phyloP scores from a whole-genome alignment of 2,329 filamentous ascomycete genomes.

The Aureobasidium sp. region DNA sequence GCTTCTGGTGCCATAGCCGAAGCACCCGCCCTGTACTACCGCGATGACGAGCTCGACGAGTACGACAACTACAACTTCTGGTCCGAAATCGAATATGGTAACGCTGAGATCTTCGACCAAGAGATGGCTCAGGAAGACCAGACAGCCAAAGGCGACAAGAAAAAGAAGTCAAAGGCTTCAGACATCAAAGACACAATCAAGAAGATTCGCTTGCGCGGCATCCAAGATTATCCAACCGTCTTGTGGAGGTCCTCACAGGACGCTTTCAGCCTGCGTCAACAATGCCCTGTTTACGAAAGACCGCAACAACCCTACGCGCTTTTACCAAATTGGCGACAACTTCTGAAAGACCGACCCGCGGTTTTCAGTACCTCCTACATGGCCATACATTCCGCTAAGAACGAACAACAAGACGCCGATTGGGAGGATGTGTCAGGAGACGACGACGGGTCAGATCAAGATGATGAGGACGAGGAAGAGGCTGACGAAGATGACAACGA shows the following conservation, averaged over 20 bases:
- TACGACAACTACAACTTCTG: constrained; percentile 41
- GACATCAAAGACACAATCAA: constrained; percentile 13
- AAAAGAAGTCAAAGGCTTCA: constrained; percentile 18
- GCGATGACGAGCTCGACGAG: constrained; percentile 28
- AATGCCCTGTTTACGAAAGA: not conserved
- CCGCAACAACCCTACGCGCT: constrained; percentile 29
- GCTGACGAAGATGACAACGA: constrained; percentile 15
- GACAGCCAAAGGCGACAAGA: constrained; percentile 20
- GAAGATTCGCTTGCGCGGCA: constrained; percentile 4
- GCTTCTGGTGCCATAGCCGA: constrained; percentile 39
- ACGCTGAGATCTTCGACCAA: constrained; percentile 36
- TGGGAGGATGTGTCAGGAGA: constrained; percentile 1
- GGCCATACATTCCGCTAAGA: constrained; percentile 2
- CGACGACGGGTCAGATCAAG: constrained; percentile 8
- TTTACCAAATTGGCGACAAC: constrained; percentile 37
- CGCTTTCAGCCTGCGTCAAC: constrained; percentile 12
- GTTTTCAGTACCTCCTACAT: not conserved
- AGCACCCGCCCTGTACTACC: constrained; percentile 28
- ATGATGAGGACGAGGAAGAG: constrained; percentile 15
- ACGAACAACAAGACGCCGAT: constrained; percentile 6
- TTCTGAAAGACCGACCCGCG: constrained; percentile 23
- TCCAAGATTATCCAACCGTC: constrained; percentile 6
- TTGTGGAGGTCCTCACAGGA: constrained; percentile 1
- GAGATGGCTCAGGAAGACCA: constrained; percentile 7
- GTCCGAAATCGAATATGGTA: constrained; percentile 40